These are phyloP conservation scores for Endotrypanum monterogeii DNA, from an alignment of 208 protist genomes.

Conservation along the genomic window DNA sequence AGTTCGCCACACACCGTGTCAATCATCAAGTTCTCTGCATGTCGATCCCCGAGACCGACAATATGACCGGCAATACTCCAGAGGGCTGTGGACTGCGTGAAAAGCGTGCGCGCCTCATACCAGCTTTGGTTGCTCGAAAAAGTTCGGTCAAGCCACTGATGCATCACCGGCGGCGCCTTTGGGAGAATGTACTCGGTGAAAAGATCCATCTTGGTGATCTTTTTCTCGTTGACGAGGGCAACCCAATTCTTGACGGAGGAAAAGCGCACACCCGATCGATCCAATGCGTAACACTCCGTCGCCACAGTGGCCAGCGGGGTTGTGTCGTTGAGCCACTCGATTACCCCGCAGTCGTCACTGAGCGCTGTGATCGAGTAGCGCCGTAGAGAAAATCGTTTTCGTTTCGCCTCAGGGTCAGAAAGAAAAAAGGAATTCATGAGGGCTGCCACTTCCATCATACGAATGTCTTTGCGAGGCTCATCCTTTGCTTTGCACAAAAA, in stretches of 20 bases:
- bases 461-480: conserved; percentile 94
- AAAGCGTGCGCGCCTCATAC: conserved; percentile 89
- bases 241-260: conserved; percentile 73
- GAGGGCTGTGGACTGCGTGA: conserved; percentile 88
- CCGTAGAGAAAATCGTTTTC: conserved; percentile 80
- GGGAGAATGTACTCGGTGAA: conserved; percentile 82
- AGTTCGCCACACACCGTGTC: conserved; percentile 83
- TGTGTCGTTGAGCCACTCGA: conserved; percentile 96
- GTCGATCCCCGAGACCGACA: conserved; percentile 93
- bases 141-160: conserved; percentile 91
- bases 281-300: conserved; percentile 74
- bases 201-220: conserved; percentile 65
- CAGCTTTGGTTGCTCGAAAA: conserved; percentile 91
- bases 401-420: conserved; percentile 76
- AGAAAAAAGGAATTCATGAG: conserved; percentile 95
- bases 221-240: conserved; percentile 59
- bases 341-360: conserved; percentile 91
- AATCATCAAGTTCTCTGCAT: conserved; percentile 97
- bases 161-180: conserved; percentile 85
- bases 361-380: conserved; percentile 91
- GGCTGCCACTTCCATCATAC: conserved; percentile 96
- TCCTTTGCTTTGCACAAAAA: conserved; percentile 95
- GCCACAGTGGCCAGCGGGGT: conserved; percentile 78
- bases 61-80: conserved; percentile 97
- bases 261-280: conserved; percentile 63